Percentiles rank a stretch among this genome's conserved stretches.
phyloP scores from a whole-genome alignment of 2,329 filamentous ascomycete genomes.

The Pseudocercospora pini-densiflorae region DNA sequence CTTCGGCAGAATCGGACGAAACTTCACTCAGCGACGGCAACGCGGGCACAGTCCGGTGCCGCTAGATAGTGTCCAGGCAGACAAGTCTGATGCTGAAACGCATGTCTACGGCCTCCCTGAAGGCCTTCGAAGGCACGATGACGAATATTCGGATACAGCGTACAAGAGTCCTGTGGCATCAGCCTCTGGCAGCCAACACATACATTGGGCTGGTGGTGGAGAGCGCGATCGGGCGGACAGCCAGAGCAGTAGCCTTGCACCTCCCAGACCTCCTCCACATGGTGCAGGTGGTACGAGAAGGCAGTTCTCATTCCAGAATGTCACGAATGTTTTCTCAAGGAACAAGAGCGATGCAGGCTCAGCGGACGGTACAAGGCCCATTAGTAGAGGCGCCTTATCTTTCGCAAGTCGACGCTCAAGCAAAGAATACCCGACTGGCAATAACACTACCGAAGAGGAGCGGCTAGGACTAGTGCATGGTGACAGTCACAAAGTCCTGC shows the following conservation, averaged over 20 bases:
- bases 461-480: slow-evolving; percentile 43
- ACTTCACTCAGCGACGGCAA: slow-evolving; percentile 24
- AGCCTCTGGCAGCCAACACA: slow-evolving; percentile 45
- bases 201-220: slow-evolving; percentile 53
- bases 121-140: slow-evolving; percentile 49
- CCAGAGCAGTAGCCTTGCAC: slow-evolving; percentile 50
- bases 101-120: slow-evolving; percentile 58
- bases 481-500: slow-evolving; percentile 32
- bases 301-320: slow-evolving; percentile 89
- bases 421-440: slow-evolving; percentile 28
- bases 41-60: slow-evolving; percentile 38
- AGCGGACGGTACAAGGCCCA: slow-evolving; percentile 35
- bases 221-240: slow-evolving; percentile 48
- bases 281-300: slow-evolving; percentile 60
- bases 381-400: slow-evolving; percentile 40
- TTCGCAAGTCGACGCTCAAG: slow-evolving; percentile 37
- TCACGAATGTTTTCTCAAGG: slow-evolving; percentile 66
- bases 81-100: slow-evolving; percentile 39
- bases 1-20: slow-evolving; percentile 42
- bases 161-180: slow-evolving; percentile 45
- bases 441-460: slow-evolving; percentile 43
- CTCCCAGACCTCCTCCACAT: slow-evolving; percentile 64
- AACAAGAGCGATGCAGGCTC: slow-evolving; percentile 44
- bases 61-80: slow-evolving; percentile 41
- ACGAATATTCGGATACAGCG: slow-evolving; percentile 55